Evolutionary conservation across 176 grass and related monocot species (phyloP).

Genomic region (Aegilops tauschii): DNA sequence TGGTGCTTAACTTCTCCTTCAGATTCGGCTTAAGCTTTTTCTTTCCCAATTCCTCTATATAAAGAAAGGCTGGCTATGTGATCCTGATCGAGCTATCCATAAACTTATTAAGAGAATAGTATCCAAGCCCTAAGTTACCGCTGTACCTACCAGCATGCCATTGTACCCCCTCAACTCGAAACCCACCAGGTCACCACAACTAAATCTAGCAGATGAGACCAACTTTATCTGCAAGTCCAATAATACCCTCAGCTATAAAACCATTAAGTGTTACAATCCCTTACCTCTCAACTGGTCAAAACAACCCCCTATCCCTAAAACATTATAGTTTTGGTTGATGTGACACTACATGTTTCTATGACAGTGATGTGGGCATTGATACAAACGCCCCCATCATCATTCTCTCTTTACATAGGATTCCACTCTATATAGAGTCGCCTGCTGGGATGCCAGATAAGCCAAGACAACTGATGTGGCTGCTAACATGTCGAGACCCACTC

Average conservation of each 20-base stretch:
- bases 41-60: neutral
- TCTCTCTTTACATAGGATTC: neutral
- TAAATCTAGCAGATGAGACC: neutral
- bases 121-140: no score
- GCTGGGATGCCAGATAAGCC: neutral
- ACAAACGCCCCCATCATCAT: neutral
- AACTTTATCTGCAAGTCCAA: neutral
- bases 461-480: neutral
- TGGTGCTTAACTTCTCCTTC: neutral
- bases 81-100: neutral
- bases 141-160: no score
- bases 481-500: neutral
- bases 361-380: neutral
- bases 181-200: neutral
- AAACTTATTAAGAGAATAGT: neutral
- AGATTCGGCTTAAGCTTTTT: conserved; percentile 5
- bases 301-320: neutral
- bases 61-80: neutral
- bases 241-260: neutral
- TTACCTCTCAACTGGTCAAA: neutral
- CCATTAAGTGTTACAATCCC: neutral
- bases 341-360: conserved; percentile 1
- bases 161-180: neutral
- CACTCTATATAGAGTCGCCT: neutral
- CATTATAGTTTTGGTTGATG: neutral